Base-by-base conservation (phyloP, 2,329 filamentous ascomycete species). In the Talaromyces sp. region DNA sequence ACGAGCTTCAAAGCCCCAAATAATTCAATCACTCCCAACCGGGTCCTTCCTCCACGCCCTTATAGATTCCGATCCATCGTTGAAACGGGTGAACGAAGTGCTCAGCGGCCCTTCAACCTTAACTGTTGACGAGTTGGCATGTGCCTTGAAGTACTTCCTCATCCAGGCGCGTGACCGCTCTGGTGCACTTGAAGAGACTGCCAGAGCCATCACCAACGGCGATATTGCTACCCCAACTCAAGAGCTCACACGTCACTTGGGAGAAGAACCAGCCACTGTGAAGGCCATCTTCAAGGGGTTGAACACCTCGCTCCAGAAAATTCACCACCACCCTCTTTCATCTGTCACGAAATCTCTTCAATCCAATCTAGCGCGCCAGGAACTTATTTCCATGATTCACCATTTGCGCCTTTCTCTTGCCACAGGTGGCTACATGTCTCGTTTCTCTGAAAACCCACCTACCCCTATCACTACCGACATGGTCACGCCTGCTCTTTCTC, bases 371-470 rank as follows among this genome's bases (percentile, higher is more conserved):
- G 69, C 72, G 13, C 68, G 72, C 47, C 65, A 70, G 20, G 72
- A 76, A 37, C 67, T 73, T 39, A 64, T 75, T 46, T 71, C 69
- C 40, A 70, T 72, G 55, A 65, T 75, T 46, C 69, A 75, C 54
- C 74, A 76, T 49, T 73, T 76, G 47, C 74, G 74, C 47, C 69
- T 75, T 60, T 70, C 68, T 49, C 73, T 76, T 45, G 74, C 73
- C 22, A 74, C 72, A 16, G 72, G 72, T 40, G 74, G 74, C 30
- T 69, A 73, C 60, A 75, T 73, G 29, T 72, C 73, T 17, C 71
- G 71, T n/a, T 72, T 74, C 65, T 72, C 68, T 47, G 72, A 75
- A 61, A 66, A 70, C 47, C 67, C 70, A 1, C 72, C 73, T 30
- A 65, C 67, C 17, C 67, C 73, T 4, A 65, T 73, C 44, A 62